Evolutionary conservation across 257 asterid genomes (phyloP).

Genomic region (Haberlea rhodopensis): DNA sequence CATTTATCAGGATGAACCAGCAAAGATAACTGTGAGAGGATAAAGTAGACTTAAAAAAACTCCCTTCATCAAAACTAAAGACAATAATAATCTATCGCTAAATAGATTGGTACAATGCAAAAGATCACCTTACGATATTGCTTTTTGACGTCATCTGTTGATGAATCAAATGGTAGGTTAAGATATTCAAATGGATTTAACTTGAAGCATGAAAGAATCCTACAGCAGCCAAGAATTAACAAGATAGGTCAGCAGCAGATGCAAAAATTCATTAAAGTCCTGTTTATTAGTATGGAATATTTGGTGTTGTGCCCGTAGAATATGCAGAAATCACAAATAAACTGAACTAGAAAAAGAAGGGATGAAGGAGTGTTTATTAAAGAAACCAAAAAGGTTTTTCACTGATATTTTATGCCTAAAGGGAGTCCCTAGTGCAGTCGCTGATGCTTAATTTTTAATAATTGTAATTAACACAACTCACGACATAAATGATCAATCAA

Average conservation of each 20-base stretch:
- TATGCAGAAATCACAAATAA: conserved; percentile 10
- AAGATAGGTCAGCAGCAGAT: conserved; percentile 25
- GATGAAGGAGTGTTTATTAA: neutral
- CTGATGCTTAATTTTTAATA: no score
- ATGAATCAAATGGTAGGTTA: conserved; percentile 76
- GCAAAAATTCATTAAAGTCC: neutral
- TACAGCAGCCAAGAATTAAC: conserved; percentile 32
- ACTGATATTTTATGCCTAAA: neutral
- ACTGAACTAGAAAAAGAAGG: neutral
- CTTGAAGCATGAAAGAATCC: conserved; percentile 98
- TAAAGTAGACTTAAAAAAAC: conserved; percentile 23
- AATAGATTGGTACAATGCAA: neutral
- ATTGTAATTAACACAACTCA: no score
- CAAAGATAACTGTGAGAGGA: conserved; percentile 65
- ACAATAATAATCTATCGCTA: conserved; percentile 13
- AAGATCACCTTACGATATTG: conserved; percentile 90
- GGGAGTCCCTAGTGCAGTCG: no score
- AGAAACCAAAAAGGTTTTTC: neutral
- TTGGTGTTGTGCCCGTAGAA: neutral
- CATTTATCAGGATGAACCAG: conserved; percentile 99
- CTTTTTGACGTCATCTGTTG: conserved; percentile 69
- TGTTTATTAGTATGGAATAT: conserved; percentile 1
- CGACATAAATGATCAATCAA: no score
- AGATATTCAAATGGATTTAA: conserved; percentile 91
- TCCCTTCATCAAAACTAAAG: conserved; percentile 16